Evolutionary conservation across 176 grass and related monocot genomes (phyloP).

Genomic region (Themeda triandra): DNA sequence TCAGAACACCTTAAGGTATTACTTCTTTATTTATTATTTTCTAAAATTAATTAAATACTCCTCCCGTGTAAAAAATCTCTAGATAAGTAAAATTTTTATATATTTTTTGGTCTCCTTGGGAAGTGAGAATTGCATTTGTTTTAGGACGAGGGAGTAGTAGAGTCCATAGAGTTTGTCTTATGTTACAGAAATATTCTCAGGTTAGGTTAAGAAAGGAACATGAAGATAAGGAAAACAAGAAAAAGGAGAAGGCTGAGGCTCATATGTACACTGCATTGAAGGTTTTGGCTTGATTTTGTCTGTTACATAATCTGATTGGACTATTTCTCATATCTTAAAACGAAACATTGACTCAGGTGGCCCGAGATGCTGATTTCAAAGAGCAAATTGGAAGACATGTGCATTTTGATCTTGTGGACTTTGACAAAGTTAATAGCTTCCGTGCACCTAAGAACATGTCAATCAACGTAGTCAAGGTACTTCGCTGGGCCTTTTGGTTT

Average conservation of each 20-base stretch:
- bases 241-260: slow-evolving; percentile 79
- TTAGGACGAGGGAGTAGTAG: neutral
- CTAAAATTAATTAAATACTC: too few relatives aligned
- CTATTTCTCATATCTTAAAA: slow-evolving; percentile 25
- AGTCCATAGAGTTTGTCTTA: slow-evolving; percentile 11
- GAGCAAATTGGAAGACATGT: slow-evolving; percentile 61
- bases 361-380: slow-evolving; percentile 51
- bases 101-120: too few relatives aligned
- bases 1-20: slow-evolving; percentile 68
- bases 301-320: neutral
- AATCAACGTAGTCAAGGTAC: slow-evolving; percentile 63
- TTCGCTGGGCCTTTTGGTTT: slow-evolving; percentile 11
- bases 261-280: slow-evolving; percentile 74
- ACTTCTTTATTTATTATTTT: neutral
- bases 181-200: slow-evolving; percentile 29
- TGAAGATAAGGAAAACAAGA: slow-evolving; percentile 71
- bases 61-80: too few relatives aligned
- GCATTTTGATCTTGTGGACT: slow-evolving; percentile 67
- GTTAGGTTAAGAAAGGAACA: slow-evolving; percentile 68
- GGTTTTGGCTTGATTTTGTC: slow-evolving; percentile 30
- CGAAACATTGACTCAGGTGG: slow-evolving; percentile 39
- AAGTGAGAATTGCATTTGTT: neutral
- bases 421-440: slow-evolving; percentile 58
- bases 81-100: too few relatives aligned
- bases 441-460: slow-evolving; percentile 49